These are phyloP conservation scores for Solanum aculeatissimum DNA, from an alignment of 305 asterid species.

Conservation along the genomic window DNA sequence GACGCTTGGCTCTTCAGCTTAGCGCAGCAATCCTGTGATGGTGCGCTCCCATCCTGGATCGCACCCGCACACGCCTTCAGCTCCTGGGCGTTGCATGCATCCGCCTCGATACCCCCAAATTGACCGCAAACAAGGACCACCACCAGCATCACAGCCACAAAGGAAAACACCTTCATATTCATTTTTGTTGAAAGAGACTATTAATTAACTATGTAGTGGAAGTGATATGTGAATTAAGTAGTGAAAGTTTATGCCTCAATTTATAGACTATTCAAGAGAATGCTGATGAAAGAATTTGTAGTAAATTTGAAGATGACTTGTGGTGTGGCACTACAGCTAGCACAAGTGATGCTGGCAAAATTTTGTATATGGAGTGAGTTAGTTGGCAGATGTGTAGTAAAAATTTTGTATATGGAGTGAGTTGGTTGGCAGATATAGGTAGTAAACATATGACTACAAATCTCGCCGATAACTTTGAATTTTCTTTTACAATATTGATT, in stretches of 20 bases:
- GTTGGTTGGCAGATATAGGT: background rate
- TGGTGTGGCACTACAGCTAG: background rate
- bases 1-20: slow-evolving; percentile 24
- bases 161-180: slow-evolving; percentile 10
- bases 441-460: background rate
- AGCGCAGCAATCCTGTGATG: slow-evolving; percentile 26
- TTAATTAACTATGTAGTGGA: background rate
- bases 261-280: background rate
- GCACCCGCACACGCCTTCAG: slow-evolving; percentile 25
- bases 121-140: slow-evolving; percentile 6
- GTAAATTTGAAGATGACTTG: background rate
- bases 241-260: background rate
- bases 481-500: background rate
- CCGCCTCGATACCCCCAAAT: slow-evolving; percentile 13
- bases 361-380: background rate
- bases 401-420: background rate
- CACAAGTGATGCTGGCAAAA: background rate
- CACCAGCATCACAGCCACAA: background rate
- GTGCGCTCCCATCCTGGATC: background rate
- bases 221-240: background rate
- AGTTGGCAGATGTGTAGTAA: background rate
- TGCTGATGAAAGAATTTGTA: background rate
- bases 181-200: background rate
- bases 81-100: slow-evolving; percentile 19
- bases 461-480: background rate